Base-by-base conservation (phyloP, 306 rosid species). In the Corylus heterophylla region DNA sequence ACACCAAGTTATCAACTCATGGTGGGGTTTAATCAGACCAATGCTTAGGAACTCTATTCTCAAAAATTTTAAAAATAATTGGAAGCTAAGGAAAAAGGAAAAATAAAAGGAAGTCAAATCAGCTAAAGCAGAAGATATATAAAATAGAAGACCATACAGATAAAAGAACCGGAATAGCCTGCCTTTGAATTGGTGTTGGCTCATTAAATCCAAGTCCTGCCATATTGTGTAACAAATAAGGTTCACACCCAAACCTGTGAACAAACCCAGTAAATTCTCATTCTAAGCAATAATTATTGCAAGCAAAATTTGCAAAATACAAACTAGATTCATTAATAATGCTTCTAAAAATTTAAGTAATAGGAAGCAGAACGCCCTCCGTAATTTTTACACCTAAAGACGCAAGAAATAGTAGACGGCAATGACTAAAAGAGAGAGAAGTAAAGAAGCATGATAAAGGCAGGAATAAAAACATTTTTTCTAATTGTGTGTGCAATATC, bases 161-260 rank as follows among this genome's bases (percentile, higher is more conserved):
- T 85, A 93, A 81, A 69, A 95, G 97, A 76, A 93, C 87, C 48
- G 99, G 98, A 72, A 95, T 93, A 85, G 99, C 94, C 96, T 95
- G 99, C 87, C 91, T 87, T 88, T 95, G 99, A 81, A 95, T 93
- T 69, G 99, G 94, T 6, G 99, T 95, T 59, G 96, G 98, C 68
- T 95, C 98, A 79, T 74, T 87, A 79, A 93, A 91, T 85, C 97
- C 96, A 20, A 91, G 96, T 73, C 89, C 90, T 42, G 82, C 88
- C 66, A 95, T 83, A 83, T 95, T 95, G 66, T 74, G 77, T 78
- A 91, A 73, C 54, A 95, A 69, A 82, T 90, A 90, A 13, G 87
- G 71, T 17, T 82, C 84, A 72, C 99, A 91, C 22, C 87, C 92
- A 62, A 73, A 90, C 83, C 99, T 95, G 83, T 17, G 68, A 79